Evolutionary conservation across 805 yeast genomes (phyloP).

Genomic region (Ogataea pini): DNA sequence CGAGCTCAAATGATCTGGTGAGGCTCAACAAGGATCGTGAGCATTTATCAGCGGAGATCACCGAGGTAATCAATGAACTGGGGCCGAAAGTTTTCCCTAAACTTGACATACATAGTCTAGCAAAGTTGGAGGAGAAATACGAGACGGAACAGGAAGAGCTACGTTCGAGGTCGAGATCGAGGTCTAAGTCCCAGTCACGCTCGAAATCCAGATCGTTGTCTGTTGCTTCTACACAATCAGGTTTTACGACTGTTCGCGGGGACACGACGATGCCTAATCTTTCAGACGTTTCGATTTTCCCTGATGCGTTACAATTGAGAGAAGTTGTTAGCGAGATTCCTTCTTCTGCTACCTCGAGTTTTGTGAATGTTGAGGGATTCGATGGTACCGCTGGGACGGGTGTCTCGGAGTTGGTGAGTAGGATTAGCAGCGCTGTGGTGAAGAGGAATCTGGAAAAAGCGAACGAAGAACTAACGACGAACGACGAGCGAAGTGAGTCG

Average conservation of each 20-base stretch:
- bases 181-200: conserved; percentile 20
- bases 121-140: conserved; percentile 24
- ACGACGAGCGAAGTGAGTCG: too few relatives aligned
- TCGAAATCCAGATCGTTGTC: conserved; percentile 18
- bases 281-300: conserved; percentile 36
- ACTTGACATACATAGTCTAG: conserved; percentile 39
- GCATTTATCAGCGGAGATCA: conserved; percentile 67
- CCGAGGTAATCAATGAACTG: conserved; percentile 73
- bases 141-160: conserved; percentile 23
- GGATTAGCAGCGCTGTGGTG: conserved; percentile 29
- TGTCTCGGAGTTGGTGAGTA: conserved; percentile 11
- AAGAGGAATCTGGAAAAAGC: conserved; percentile 24
- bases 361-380: conserved; percentile 17
- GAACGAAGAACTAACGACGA: too few relatives aligned
- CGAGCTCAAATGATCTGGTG: conserved; percentile 50
- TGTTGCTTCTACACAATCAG: conserved; percentile 29
- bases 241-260: conserved; percentile 23
- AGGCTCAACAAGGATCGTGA: conserved; percentile 63
- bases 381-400: conserved; percentile 8
- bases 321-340: conserved; percentile 13
- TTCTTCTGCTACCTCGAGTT: conserved; percentile 16
- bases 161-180: conserved; percentile 9
- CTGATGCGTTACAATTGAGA: conserved; percentile 31
- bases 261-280: conserved; percentile 30
- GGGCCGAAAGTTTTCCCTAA: conserved; percentile 90